Evolutionary conservation across 192 early-diverging fungal species (phyloP), one percentile per base, ranked within the genome.

Genomic region (Rhizophagus clarus): DNA sequence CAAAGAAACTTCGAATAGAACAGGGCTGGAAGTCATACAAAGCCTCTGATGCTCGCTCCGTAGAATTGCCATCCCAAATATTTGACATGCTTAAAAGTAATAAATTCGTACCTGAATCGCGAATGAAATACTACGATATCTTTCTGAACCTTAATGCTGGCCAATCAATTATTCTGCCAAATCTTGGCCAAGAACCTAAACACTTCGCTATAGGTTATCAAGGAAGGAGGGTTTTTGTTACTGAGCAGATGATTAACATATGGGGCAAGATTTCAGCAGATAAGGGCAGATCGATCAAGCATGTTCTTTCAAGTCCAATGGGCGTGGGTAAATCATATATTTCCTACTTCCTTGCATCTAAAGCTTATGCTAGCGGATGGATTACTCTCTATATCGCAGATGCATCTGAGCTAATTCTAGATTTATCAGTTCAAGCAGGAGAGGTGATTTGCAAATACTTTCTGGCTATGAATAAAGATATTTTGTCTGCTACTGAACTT

Each of bases 381-480:
- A 74, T 66, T n/a, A 56, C 79, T 29, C 80, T 84, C 51, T 81
- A 79, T 49, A 61, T 84, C 22, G 73, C 83, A 37, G 83, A 84
- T 79, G 83, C 83, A 61, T 24, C 40, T 74, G 24, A 60, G 1
- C 72, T 83, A 72, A 22, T 74, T 56, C 24, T 28, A 45, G 10
- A 74, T 2, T n/a, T 22, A 37, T 37, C 56, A 32, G 29, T 64
- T 2, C 32, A 51, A 17, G 34, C 67, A 62, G 49, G 4, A 62
- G 2, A 62, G 47, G 73, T 42, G 20, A 24, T 77, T 31, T 67
- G 77, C 80, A 61, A 20, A 4, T 61, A 47, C 34, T 79, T 81
- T 10, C 68, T 83, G 71, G 79, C 82, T 15, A 74, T 83, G 0
- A 83, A 83, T 61, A 79, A 74, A 24, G 83, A 84, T 77, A 84